These are phyloP conservation scores for Speleostelium caveatum DNA, from an alignment of 78 protist species.

Conservation along the genomic window DNA sequence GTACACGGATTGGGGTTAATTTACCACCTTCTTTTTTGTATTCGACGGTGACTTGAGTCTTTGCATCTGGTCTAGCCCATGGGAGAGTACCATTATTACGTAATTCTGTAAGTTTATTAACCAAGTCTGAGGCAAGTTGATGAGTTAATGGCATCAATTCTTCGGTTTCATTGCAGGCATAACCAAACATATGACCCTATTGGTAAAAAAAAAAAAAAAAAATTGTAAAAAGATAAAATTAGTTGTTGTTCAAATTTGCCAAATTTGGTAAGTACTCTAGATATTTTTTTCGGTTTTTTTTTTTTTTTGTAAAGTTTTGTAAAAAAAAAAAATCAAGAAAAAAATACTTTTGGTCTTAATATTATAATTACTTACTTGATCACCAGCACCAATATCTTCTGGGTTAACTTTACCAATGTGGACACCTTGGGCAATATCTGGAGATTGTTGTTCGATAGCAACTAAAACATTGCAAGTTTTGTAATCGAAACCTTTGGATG, in stretches of 20 bases:
- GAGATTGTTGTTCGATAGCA: conserved; percentile 98
- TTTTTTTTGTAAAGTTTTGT: no score
- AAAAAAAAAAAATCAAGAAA: no score
- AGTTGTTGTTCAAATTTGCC: no score
- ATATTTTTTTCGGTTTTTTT: no score
- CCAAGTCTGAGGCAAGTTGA: conserved; percentile 93
- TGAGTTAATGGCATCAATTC: conserved; percentile 98
- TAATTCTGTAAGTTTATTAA: conserved; percentile 91
- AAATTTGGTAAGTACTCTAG: no score
- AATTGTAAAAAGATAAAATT: no score
- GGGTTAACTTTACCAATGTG: conserved; percentile 88
- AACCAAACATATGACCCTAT: conserved; percentile 99
- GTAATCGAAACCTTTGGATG: conserved; percentile 96
- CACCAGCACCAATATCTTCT: conserved; percentile 99
- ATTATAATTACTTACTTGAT: no score
- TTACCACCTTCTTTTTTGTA: conserved; percentile 92
- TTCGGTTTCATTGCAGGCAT: conserved; percentile 99
- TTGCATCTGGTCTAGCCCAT: conserved; percentile 99
- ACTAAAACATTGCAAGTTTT: conserved; percentile 97
- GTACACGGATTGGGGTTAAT: conserved; percentile 95
- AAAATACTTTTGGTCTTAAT: no score
- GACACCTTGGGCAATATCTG: conserved; percentile 99
- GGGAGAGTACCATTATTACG: conserved; percentile 94
- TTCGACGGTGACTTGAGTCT: conserved; percentile 99
- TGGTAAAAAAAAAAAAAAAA: conserved; percentile 20